Percentiles rank a stretch among this genome's conserved stretches.
Conservation (phyloP, 2,329 filamentous ascomycete species). For the Cladophialophora yegresii region DNA sequence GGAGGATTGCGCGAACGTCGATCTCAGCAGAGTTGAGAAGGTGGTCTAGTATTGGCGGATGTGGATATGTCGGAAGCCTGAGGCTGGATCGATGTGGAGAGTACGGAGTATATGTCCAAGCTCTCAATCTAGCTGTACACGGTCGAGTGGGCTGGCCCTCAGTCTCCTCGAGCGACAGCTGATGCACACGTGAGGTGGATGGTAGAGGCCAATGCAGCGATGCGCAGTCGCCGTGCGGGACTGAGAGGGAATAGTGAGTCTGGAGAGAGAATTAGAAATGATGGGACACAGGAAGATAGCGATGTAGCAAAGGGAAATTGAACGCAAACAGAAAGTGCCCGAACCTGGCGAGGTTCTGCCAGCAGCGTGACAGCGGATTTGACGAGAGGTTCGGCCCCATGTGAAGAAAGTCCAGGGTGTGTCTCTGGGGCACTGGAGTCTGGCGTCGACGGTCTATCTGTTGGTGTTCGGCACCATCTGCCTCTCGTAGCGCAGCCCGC, state of each 20-base stretch:
- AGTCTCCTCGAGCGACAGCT: neutral
- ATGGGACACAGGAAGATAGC: conserved; percentile 2
- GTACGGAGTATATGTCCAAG: neutral
- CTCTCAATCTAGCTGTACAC: conserved; percentile 1
- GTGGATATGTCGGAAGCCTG: conserved; percentile 11
- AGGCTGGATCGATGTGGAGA: conserved; percentile 13
- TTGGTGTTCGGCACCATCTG: neutral
- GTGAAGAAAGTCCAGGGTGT: neutral
- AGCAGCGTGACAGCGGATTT: conserved; percentile 9
- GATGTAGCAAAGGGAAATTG: conserved; percentile 3
- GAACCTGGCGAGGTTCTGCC: neutral
- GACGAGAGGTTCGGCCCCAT: conserved; percentile 14
- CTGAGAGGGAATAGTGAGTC: neutral
- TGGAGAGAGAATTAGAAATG: conserved; percentile 1
- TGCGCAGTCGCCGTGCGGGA: neutral
- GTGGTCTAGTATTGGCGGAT: conserved; percentile 3
- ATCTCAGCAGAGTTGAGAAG: conserved; percentile 19
- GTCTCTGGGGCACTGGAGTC: neutral
- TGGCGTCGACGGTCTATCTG: neutral
- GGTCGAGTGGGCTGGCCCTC: neutral
- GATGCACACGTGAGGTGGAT: neutral
- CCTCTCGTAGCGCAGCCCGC: neutral
- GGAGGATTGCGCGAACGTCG: conserved; percentile 14
- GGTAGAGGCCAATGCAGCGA: neutral
- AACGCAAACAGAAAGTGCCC: neutral